Evolutionary conservation across 148 eudicot genomes (phyloP), one percentile per base, ranked within the genome.

Genomic region (Vaccinium macrocarpon): DNA sequence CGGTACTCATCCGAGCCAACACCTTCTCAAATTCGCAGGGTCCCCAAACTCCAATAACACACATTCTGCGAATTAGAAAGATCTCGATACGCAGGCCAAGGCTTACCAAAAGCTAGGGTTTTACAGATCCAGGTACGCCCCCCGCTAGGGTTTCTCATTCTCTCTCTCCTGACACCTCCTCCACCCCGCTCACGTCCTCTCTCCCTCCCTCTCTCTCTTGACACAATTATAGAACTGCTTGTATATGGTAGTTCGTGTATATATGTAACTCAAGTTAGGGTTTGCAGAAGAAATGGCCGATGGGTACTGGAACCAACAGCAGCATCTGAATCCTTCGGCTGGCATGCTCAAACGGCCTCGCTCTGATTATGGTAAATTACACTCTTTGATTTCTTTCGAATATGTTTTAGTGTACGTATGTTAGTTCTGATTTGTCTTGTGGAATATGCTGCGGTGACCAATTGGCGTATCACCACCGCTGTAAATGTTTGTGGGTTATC

Each of bases 281-380:
- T 46, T 62, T 75, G 73, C 82, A 53, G 82, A 14, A 42, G 42
- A 29, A 82, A 87, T 87, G 89, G 89, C 85, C 77, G 89, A 87
- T 16, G 89, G 87, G 16, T 75, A 79, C 55, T 87, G 87, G 87
- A 82, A 84, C 82, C 87, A 72, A 68, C 89, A 84, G 78, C 75
- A 21, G 18, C 68, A 79, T 84, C 50, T 84, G 64, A 79, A 87
- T 62, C 38, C 87, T 62, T 42, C 85, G 57, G 51, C 82, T 55
- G 76, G 74, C 46, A 64, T 87, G 87, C 85, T 82, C 80, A 87
- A 87, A 75, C 89, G 89, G 27, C 89, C 87, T 82, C 89, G 87
- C 49, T 32, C 87, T 1, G 87, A 87, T 25, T 82, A 70, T 3
- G 89, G 89, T 84, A 82, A 29, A 9, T 21, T 2, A 0, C 84